Conservation (phyloP, 305 asterid species). For the Stenogyne calaminthoides region DNA sequence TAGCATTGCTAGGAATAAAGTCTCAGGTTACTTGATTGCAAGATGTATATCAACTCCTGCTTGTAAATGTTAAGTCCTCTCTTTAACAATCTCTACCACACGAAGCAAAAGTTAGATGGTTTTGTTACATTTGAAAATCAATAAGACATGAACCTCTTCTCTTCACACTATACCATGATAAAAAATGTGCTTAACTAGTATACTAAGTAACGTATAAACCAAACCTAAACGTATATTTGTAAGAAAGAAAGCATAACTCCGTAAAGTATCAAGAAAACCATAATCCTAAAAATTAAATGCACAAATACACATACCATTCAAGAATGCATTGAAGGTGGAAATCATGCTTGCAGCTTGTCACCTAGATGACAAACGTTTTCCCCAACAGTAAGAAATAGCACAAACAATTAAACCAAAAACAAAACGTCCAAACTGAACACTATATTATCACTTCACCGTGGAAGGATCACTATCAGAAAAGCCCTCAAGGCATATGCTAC, state of each 20-base stretch:
- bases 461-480: constrained; percentile 76
- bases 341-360: constrained; percentile 82
- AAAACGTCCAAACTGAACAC: neutral
- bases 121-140: neutral
- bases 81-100: neutral
- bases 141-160: neutral
- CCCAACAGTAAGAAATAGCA: constrained; percentile 9
- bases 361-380: constrained; percentile 38
- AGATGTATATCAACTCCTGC: neutral
- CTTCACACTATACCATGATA: neutral
- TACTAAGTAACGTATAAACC: constrained; percentile 1
- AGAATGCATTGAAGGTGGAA: constrained; percentile 90
- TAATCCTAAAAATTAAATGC: neutral
- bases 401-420: neutral
- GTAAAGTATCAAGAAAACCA: neutral
- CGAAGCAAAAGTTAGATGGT: neutral
- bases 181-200: constrained; percentile 10
- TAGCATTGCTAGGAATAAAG: too few relatives aligned
- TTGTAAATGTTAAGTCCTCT: neutral
- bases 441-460: constrained; percentile 46
- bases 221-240: neutral
- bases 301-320: constrained; percentile 60
- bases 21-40: neutral
- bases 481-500: constrained; percentile 91
- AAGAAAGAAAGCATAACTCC: neutral